Percentiles rank a stretch among this genome's conserved stretches.
Evolutionary conservation across 768 basidiomycete species (phyloP).

Genomic region (Coprinopsis sp.): DNA sequence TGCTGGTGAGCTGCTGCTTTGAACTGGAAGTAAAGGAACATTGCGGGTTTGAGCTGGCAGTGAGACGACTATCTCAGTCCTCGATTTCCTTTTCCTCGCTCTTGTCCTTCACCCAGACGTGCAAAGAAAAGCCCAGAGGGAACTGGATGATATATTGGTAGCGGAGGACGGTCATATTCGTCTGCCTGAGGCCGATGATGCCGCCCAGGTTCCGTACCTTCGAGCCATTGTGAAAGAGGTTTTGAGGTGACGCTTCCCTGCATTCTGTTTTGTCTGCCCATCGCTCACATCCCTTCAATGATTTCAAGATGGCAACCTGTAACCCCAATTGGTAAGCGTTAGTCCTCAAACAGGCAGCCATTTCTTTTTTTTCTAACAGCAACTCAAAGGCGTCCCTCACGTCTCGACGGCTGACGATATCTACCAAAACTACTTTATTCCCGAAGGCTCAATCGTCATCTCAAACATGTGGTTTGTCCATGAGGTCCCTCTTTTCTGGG

Average conservation of each 20-base stretch:
- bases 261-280: no score
- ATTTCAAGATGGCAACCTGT: constrained; percentile 19
- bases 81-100: constrained; percentile 11
- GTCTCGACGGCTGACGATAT: constrained; percentile 35
- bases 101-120: constrained; percentile 25
- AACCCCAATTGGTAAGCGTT: constrained; percentile 22
- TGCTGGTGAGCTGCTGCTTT: constrained; percentile 6
- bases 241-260: constrained; percentile 12
- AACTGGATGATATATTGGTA: constrained; percentile 26
- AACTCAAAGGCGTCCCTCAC: constrained; percentile 27
- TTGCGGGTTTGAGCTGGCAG: constrained; percentile 6
- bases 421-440: neutral
- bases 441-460: constrained; percentile 18
- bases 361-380: neutral
- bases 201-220: constrained; percentile 30
- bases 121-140: constrained; percentile 34
- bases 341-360: neutral
- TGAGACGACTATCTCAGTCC: constrained; percentile 9
- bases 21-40: neutral
- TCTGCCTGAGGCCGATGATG: constrained; percentile 32
- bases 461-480: constrained; percentile 26
- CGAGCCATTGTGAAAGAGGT: constrained; percentile 31
- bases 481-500: neutral
- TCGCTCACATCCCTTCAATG: no score
- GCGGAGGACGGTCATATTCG: constrained; percentile 18